Base-by-base conservation (phyloP, 495 filamentous ascomycete genomes). In the Schizothecium vesticola region DNA sequence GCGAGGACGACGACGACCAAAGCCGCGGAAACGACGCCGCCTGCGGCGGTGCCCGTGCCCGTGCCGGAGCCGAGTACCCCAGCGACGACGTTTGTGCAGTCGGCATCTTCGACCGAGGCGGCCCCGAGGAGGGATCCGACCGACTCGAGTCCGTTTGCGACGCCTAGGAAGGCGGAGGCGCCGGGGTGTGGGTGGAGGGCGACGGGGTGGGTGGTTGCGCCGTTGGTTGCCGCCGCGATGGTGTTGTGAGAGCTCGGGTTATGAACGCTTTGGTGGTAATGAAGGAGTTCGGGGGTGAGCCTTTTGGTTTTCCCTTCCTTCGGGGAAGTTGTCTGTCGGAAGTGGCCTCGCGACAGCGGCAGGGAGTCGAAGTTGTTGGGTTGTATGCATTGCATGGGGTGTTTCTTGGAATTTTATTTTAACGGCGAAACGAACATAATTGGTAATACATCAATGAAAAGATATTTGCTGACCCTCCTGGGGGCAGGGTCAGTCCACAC, bases 111-210 rank as follows among this genome's bases (percentile, higher is more conserved):
- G 3, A 19, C 56, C 0, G 25, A 21, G 24, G 29, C 28, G 24
- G 29, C 28, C 12, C 65, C 21, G 33, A 55, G 57, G n/a, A 24
- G 56, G 28, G 57, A n/a, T 25, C 65, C 57, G n/a, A 66, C 57
- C 8, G 65, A 66, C 8, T 61, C 65, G 28, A 43, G 25, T n/a
- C 65, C 65, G 31, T 66, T 66, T 26, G 65, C 57, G 13, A 60
- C 57, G 1, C 3, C 61, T 19, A 59, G 51, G 23, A 23, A 56
- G 11, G 22, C 28, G n/a, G 29, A 28, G 12, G 59, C 65, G 3
- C 23, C 6, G 6, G 16, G 43, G 1, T 1, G 2, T 3, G 19
- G 16, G 9, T n/a, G 31, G 16, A 61, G 22, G 59, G 29, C 13
- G 13, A 55, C 63, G 16, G 26, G 57, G 11, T 43, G 19, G 57